Evolutionary conservation across 139 green algal species (phyloP), one percentile per base, ranked within the genome.

Genomic region (Auxenochlorella pyrenoidosa): DNA sequence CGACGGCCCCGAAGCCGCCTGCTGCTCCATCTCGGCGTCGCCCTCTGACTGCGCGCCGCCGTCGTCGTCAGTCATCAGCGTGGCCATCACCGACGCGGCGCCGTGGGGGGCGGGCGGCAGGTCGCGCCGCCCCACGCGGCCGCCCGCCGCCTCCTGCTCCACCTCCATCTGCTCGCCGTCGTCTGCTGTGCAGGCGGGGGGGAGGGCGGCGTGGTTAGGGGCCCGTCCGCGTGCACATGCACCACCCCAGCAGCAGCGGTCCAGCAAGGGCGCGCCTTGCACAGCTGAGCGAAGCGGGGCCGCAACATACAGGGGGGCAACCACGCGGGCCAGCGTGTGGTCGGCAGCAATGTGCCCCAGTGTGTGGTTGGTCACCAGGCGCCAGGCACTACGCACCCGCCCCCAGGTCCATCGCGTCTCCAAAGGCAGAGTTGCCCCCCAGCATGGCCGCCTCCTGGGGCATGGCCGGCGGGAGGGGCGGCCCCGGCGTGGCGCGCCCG

Each of bases 61-160:
- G 26, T 40, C 63, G 22, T 85, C 75, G 40, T 85, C 80, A 0
- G 83, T 82, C 51, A 87, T 79, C 0, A 87, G 71, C 4, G 83
- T 87, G 26, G 83, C 83, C 83, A 87, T 87, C 6, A 87, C 83
- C 3, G 83, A 87, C 34, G 83, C 83, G 3, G 83, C 83, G 2
- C 83, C 83, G 36, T 87, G 83, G 0, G 83, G 83, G 8, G 83
- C 83, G 5, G 83, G 83, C 38, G 83, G 72, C 54, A 82, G 83
- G n/a, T 41, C 24, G 3, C 63, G 59, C 28, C 58, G 38, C 30
- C 40, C 80, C 10, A 30, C 80, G 12, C 51, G 30, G 6, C 38
- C 40, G 34, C 30, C 19, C 6, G 44, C 66, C 38, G 83, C 72
- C 28, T 58, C 83, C 71, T 87, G 83, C 83, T 87, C 71, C 34